Percentiles rank a stretch among this genome's conserved stretches.
Conservation (phyloP, 176 grass and related monocot species). For the Phoenix dactylifera region DNA sequence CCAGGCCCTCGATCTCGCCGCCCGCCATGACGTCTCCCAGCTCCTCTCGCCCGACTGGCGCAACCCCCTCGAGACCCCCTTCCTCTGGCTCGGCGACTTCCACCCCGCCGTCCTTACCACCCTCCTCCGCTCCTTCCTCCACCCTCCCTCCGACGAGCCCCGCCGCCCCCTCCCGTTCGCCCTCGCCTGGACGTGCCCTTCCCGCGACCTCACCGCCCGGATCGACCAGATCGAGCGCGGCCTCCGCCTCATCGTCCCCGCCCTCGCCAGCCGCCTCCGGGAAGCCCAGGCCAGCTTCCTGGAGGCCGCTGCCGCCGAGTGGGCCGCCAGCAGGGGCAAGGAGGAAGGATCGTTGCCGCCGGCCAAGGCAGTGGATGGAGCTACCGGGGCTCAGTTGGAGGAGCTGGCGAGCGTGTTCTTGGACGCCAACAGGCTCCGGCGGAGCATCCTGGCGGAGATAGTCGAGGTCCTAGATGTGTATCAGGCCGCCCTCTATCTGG, state of each 20-base stretch:
- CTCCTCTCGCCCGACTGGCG: constrained; percentile 39
- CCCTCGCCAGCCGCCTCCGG: constrained; percentile 49
- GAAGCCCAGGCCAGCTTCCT: constrained; percentile 35
- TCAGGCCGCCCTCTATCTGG: constrained; percentile 52
- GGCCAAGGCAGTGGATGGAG: background rate
- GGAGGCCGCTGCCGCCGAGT: constrained; percentile 19
- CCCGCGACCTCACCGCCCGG: background rate
- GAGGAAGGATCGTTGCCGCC: no score
- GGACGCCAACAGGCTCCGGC: constrained; percentile 47
- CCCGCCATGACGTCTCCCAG: constrained; percentile 39
- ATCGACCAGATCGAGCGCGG: constrained; percentile 49
- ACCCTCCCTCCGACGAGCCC: constrained; percentile 30
- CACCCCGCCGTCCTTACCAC: constrained; percentile 51
- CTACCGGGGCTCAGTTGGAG: constrained; percentile 8
- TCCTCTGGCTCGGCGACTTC: constrained; percentile 54
- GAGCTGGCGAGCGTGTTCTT: constrained; percentile 32
- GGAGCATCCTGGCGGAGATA: constrained; percentile 43
- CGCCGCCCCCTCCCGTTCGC: constrained; percentile 25
- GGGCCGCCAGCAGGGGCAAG: background rate
- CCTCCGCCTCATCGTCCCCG: constrained; percentile 39
- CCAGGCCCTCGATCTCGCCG: constrained; percentile 44
- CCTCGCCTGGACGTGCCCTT: background rate
- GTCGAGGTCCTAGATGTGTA: constrained; percentile 40
- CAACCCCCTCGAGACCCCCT: constrained; percentile 47
- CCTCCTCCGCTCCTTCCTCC: constrained; percentile 10